Evolutionary conservation across 2,329 filamentous ascomycete genomes (phyloP), one percentile per base, ranked within the genome.

Genomic region (Epichloe sp.): DNA sequence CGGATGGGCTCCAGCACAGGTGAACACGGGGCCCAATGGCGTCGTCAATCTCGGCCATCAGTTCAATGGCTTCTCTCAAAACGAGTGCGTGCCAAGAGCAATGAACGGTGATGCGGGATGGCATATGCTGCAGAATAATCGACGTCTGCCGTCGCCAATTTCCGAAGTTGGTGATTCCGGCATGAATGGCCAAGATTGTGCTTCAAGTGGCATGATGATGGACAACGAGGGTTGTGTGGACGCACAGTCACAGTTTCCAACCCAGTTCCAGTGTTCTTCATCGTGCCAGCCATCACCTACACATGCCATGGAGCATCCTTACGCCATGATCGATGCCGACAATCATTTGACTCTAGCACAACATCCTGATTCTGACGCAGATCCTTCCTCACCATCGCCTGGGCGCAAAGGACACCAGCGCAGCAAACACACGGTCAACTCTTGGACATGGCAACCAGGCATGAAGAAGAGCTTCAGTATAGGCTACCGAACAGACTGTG

Each of bases 401-500:
- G 70, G 71, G 5, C 69, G 75, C 37, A 75, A 73, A 59, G 77
- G 78, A 11, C 78, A 82, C 59, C 74, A 73, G 12, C 73, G 78
- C 49, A 80, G 75, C 56, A 75, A 75, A 50, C 78, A 82, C 58
- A 81, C 78, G 0, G 65, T 81, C 51, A 79, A 79, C 60, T 73
- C 71, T 51, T 81, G 78, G 78, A 81, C 78, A 2, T 70, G 73
- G 60, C 76, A 80, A 54, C 77, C 78, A 0, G 78, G 78, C 56
- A 80, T 80, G 76, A 85, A 84, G 67, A 79, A 78, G 63, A 80
- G 77, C 54, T 84, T 89, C 64, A 86, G 83, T 59, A 88, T 89
- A 79, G 86, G 86, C 48, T 89, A 84, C 68, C 74, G 85, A 55
- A 76, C 82, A 12, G 85, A 88, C 65, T 90, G 86, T 63, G 85